A percentile compares a stretch with the other conserved stretches of the same genome.
Conservation (phyloP, 2,329 filamentous ascomycete genomes). For the Exophiala lecanii-corni region DNA sequence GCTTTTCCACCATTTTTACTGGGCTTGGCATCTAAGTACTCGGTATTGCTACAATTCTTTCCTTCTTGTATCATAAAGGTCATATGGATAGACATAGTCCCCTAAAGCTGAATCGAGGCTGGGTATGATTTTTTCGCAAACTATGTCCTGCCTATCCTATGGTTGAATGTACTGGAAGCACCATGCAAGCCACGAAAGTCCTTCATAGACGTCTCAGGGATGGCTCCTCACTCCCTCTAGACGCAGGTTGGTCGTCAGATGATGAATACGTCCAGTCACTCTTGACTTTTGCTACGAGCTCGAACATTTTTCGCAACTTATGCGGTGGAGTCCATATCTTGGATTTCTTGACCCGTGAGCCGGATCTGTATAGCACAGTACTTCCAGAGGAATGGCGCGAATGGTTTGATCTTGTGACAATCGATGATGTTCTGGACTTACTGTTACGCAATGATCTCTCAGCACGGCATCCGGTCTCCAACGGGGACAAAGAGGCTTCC, state of each 20-base stretch:
- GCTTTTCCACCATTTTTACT: too few species aligned
- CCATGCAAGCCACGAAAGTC: too few species aligned
- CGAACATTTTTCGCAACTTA: slow-evolving; percentile 76
- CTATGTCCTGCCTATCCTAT: too few species aligned
- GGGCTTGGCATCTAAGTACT: too few species aligned
- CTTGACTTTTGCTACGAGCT: slow-evolving; percentile 68
- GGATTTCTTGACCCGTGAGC: slow-evolving; percentile 86
- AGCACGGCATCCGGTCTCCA: too few species aligned
- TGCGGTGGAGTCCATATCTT: slow-evolving; percentile 96
- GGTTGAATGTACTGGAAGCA: too few species aligned
- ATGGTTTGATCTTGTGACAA: slow-evolving; percentile 67
- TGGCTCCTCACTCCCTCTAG: slow-evolving; percentile 60
- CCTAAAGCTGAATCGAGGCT: too few species aligned
- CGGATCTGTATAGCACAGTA: slow-evolving; percentile 73
- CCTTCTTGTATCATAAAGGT: too few species aligned
- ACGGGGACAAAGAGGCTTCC: slow-evolving; percentile 37
- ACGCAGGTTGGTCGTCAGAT: slow-evolving; percentile 62
- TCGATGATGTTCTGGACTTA: slow-evolving; percentile 74
- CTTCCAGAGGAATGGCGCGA: slow-evolving; percentile 75
- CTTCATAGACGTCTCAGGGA: too few species aligned
- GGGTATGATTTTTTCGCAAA: too few species aligned
- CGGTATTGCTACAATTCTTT: too few species aligned
- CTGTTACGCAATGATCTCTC: slow-evolving; percentile 72
- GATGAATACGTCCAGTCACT: slow-evolving; percentile 77
- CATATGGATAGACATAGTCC: too few species aligned